Conservation (phyloP, 2,329 filamentous ascomycete species). For the Dothidotthia symphoricarpi region DNA sequence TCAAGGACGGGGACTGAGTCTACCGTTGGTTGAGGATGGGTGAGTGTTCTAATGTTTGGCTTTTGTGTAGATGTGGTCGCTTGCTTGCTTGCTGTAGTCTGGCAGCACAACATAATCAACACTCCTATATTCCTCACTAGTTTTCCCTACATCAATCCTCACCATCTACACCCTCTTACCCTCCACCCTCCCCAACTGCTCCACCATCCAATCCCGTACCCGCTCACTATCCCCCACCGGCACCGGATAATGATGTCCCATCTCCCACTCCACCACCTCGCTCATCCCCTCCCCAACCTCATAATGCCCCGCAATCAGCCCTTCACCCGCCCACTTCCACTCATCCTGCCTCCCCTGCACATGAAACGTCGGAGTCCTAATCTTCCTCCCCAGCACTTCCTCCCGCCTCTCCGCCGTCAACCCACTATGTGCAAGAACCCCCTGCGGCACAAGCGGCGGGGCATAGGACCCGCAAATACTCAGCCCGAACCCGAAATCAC, state of each 20-base stretch:
- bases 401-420: slow-evolving; percentile 8
- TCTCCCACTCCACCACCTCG: slow-evolving; percentile 27
- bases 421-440: slow-evolving; percentile 6
- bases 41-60: too few relatives aligned
- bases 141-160: too few relatives aligned
- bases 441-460: slow-evolving; percentile 27
- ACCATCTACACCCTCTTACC: too few relatives aligned
- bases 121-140: too few relatives aligned
- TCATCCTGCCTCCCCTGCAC: slow-evolving; percentile 36
- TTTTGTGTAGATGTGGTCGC: too few relatives aligned
- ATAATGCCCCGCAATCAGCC: slow-evolving; percentile 30
- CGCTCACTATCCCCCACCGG: slow-evolving; percentile 30
- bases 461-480: slow-evolving; percentile 30
- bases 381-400: slow-evolving; percentile 15
- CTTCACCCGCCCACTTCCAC: slow-evolving; percentile 34
- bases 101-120: too few relatives aligned
- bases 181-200: too few relatives aligned
- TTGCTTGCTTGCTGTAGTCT: too few relatives aligned
- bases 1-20: slow-evolving; percentile 12
- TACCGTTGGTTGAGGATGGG: slow-evolving; percentile 3
- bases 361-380: slow-evolving; percentile 33
- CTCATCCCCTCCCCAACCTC: slow-evolving; percentile 25
- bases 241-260: slow-evolving; percentile 41
- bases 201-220: slow-evolving; percentile 28
- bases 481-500: slow-evolving; percentile 23